Evolutionary conservation across 306 rosid species (phyloP).

Genomic region (Ormosia emarginata): DNA sequence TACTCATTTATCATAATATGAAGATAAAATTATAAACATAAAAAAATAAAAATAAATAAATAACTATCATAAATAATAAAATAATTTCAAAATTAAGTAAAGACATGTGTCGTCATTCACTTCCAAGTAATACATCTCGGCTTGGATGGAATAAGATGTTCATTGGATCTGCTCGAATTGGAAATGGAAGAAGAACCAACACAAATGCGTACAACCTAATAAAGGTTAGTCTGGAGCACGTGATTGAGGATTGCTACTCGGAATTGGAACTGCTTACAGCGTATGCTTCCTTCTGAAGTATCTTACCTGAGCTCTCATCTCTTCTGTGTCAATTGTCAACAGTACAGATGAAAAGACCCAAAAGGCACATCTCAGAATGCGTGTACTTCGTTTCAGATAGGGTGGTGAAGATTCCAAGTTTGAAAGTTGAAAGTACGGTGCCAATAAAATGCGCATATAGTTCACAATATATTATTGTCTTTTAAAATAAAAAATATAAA

Average conservation of each 20-base stretch:
- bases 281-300: neutral
- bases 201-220: neutral
- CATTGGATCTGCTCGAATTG: neutral
- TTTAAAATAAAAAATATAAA: too few species aligned
- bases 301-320: neutral
- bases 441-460: neutral
- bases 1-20: too few species aligned
- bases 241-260: conserved; percentile 2
- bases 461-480: too few species aligned
- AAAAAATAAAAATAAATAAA: too few species aligned
- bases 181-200: neutral
- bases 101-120: too few species aligned
- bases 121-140: too few species aligned
- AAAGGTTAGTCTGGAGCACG: neutral
- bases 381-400: neutral
- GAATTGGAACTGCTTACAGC: conserved; percentile 16
- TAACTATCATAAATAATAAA: too few species aligned
- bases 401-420: neutral
- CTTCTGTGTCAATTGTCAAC: neutral
- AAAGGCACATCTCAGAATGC: neutral
- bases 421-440: neutral
- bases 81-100: too few species aligned
- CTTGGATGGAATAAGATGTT: neutral
- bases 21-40: too few species aligned
- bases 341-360: neutral